Percentiles rank a stretch among this genome's conserved stretches.
phyloP scores from a whole-genome alignment of 208 protist genomes.

The Perkinsela sp. region DNA sequence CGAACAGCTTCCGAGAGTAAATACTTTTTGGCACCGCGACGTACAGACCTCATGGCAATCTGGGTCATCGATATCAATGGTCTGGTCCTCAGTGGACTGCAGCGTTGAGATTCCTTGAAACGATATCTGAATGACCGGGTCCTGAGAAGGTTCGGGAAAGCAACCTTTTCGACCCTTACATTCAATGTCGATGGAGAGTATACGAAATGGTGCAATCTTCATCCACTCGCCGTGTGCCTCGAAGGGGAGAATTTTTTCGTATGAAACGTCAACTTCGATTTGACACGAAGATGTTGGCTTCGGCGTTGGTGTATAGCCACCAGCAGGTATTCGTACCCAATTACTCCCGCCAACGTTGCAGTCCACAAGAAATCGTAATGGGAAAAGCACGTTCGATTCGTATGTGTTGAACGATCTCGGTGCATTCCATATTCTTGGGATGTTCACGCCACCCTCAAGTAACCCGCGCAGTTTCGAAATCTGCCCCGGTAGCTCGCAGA shows the following conservation, averaged over 20 bases:
- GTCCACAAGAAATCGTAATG: constrained; percentile 94
- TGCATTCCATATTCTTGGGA: constrained; percentile 29
- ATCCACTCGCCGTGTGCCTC: constrained; percentile 63
- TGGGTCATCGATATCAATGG: constrained; percentile 12
- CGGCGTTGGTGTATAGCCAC: constrained; percentile 13
- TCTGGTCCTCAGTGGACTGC: constrained; percentile 31
- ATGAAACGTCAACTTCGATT: constrained; percentile 67
- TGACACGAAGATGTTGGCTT: constrained; percentile 40
- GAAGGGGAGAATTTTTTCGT: constrained; percentile 47
- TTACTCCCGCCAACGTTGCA: constrained; percentile 71
- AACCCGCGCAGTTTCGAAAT: constrained; percentile 47
- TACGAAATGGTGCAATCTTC: constrained; percentile 86
- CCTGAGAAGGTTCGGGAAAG: constrained; percentile 91
- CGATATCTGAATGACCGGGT: constrained; percentile 98
- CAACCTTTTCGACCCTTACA: constrained; percentile 83
- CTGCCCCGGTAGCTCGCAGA: constrained; percentile 57
- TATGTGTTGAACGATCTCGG: constrained; percentile 70
- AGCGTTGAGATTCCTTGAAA: constrained; percentile 77
- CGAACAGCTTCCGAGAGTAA: constrained; percentile 76
- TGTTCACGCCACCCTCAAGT: constrained; percentile 34
- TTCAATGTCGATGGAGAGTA: constrained; percentile 97
- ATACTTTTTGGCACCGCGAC: constrained; percentile 17
- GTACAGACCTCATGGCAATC: constrained; percentile 10
- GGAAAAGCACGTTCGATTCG: constrained; percentile 93
- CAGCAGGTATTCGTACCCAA: constrained; percentile 64